Evolutionary conservation across 2,329 filamentous ascomycete species (phyloP).

Genomic region (Fusarium sp.): DNA sequence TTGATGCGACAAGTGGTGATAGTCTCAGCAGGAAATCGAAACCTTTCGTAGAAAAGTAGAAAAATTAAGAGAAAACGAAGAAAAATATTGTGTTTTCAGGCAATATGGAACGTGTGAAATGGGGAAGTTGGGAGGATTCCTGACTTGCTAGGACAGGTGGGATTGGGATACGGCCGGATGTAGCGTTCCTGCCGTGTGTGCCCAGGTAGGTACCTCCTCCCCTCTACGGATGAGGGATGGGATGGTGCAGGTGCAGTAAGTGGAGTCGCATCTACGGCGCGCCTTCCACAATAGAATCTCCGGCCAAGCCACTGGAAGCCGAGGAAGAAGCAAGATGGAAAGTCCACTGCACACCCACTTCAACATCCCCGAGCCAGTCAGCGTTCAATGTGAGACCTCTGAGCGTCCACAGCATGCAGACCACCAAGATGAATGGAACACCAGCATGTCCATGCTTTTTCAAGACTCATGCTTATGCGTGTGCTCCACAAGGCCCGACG

Average conservation of each 20-base stretch:
- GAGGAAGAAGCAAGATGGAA: slow-evolving; percentile 44
- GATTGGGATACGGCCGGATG: slow-evolving; percentile 35
- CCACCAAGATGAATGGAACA: slow-evolving; percentile 32
- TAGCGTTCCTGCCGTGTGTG: slow-evolving; percentile 30
- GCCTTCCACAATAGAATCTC: slow-evolving; percentile 37
- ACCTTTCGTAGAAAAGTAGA: slow-evolving; percentile 3
- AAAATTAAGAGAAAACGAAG: slow-evolving; percentile 17
- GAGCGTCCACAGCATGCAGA: slow-evolving; percentile 7
- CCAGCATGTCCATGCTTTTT: slow-evolving; percentile 24
- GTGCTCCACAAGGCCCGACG: slow-evolving; percentile 32
- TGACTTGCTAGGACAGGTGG: slow-evolving; percentile 19
- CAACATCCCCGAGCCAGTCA: slow-evolving; percentile 28
- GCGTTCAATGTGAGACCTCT: background rate
- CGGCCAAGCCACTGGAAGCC: slow-evolving; percentile 44
- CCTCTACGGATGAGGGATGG: slow-evolving; percentile 27
- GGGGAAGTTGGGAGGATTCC: slow-evolving; percentile 38
- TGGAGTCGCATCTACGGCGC: slow-evolving; percentile 31
- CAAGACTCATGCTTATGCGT: slow-evolving; percentile 6
- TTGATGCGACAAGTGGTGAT: slow-evolving; percentile 14
- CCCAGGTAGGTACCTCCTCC: slow-evolving; percentile 16
- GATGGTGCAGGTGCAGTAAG: slow-evolving; percentile 13
- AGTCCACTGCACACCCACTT: slow-evolving; percentile 39
- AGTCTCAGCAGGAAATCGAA: background rate
- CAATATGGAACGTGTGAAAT: slow-evolving; percentile 23
- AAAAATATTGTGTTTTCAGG: slow-evolving; percentile 18